These are phyloP conservation scores for Stephanodiscus minutulus DNA, from an alignment of 108 stramenopile genomes.

Conservation along the genomic window DNA sequence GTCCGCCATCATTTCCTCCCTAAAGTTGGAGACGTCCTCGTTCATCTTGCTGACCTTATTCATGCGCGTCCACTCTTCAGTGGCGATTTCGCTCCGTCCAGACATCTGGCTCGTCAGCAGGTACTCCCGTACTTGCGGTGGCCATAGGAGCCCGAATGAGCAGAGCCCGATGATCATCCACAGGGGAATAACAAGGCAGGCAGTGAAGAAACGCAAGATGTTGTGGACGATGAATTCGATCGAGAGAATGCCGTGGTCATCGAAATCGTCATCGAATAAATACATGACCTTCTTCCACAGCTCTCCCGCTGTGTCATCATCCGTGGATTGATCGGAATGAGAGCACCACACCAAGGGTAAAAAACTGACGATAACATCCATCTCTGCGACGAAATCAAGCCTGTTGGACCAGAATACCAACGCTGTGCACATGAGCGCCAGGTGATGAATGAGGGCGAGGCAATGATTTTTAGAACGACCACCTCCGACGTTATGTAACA, in stretches of 20 bases:
- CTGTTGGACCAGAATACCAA: constrained; percentile 68
- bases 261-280: constrained; percentile 32
- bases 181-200: constrained; percentile 59
- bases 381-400: constrained; percentile 61
- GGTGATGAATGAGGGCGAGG: not conserved
- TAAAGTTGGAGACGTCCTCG: constrained; percentile 29
- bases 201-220: constrained; percentile 34
- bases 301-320: constrained; percentile 10
- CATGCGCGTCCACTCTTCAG: constrained; percentile 17
- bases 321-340: constrained; percentile 8
- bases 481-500: not conserved
- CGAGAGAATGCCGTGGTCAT: constrained; percentile 13
- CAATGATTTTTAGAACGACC: not conserved
- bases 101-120: constrained; percentile 40
- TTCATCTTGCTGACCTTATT: constrained; percentile 16
- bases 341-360: not conserved
- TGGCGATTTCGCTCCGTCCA: not conserved
- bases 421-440: constrained; percentile 21
- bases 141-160: constrained; percentile 74
- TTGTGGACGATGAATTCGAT: constrained; percentile 22
- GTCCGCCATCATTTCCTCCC: constrained; percentile 27
- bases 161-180: constrained; percentile 65
- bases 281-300: constrained; percentile 51
- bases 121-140: constrained; percentile 69
- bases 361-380: constrained; percentile 45